A percentile compares a stretch with the other conserved stretches of the same genome.
Evolutionary conservation across 2,329 filamentous ascomycete species (phyloP).

Genomic region (Penicillium sp.): DNA sequence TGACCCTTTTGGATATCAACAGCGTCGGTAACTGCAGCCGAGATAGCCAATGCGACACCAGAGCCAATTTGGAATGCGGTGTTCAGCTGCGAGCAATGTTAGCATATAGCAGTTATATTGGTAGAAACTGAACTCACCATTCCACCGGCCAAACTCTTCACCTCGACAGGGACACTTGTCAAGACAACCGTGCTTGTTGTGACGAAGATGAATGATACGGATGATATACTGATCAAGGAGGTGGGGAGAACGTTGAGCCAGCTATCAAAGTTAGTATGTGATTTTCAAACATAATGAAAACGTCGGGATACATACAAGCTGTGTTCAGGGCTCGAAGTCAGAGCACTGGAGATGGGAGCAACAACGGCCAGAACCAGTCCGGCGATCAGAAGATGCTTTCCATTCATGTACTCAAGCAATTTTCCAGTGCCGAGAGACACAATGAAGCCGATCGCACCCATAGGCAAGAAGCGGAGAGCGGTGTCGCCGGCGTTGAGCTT

Average conservation of each 20-base stretch:
- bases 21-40: slow-evolving; percentile 40
- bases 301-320: slow-evolving; percentile 23
- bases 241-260: slow-evolving; percentile 45
- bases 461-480: slow-evolving; percentile 44
- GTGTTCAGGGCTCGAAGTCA: slow-evolving; percentile 23
- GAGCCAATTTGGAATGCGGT: slow-evolving; percentile 48
- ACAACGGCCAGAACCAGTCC: slow-evolving; percentile 40
- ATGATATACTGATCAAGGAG: slow-evolving; percentile 42
- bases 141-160: slow-evolving; percentile 44
- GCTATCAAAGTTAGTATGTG: slow-evolving; percentile 21
- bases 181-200: slow-evolving; percentile 46
- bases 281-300: not conserved
- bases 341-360: slow-evolving; percentile 38
- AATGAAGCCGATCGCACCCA: slow-evolving; percentile 43
- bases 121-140: slow-evolving; percentile 28
- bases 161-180: slow-evolving; percentile 42
- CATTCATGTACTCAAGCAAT: slow-evolving; percentile 41
- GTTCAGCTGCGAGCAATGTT: slow-evolving; percentile 31
- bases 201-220: slow-evolving; percentile 45
- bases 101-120: not conserved
- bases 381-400: slow-evolving; percentile 37
- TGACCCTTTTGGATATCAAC: slow-evolving; percentile 42
- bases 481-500: slow-evolving; percentile 42
- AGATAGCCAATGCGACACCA: slow-evolving; percentile 44
- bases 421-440: slow-evolving; percentile 38